Evolutionary conservation across 1,284 basidiomycete species (phyloP).

Genomic region (Polyporus tsugae): DNA sequence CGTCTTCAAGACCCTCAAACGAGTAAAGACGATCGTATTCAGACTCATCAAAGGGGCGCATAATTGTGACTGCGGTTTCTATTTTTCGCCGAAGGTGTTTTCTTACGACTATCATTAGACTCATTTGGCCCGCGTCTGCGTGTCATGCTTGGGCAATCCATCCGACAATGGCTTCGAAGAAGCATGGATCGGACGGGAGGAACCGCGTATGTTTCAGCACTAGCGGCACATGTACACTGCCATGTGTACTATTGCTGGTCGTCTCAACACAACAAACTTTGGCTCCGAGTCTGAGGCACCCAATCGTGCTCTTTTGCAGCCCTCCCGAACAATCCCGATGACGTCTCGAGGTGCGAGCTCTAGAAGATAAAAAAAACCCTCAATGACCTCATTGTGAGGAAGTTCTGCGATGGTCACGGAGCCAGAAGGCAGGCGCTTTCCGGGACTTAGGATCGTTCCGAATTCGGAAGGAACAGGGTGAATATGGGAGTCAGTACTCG

Average conservation of each 20-base stretch:
- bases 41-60: not conserved
- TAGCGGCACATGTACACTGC: not conserved
- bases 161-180: not conserved
- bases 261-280: not conserved
- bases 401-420: not conserved
- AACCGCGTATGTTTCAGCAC: not conserved
- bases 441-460: slow-evolving; percentile 7
- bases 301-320: not conserved
- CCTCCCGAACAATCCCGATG: slow-evolving; percentile 23
- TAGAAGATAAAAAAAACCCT: not conserved
- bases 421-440: not conserved
- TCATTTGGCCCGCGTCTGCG: not conserved
- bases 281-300: not conserved
- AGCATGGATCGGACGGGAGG: slow-evolving; percentile 1
- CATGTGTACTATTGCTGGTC: not conserved
- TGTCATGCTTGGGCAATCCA: not conserved
- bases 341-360: not conserved
- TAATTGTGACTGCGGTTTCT: not conserved
- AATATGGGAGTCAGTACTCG: slow-evolving; percentile 20
- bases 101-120: not conserved
- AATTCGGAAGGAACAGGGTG: slow-evolving; percentile 25
- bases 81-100: not conserved
- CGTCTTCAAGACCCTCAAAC: not conserved
- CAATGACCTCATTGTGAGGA: not conserved
- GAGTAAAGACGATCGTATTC: not conserved